Evolutionary conservation across 495 filamentous ascomycete genomes (phyloP).

Genomic region (Jackrogersella minutella): DNA sequence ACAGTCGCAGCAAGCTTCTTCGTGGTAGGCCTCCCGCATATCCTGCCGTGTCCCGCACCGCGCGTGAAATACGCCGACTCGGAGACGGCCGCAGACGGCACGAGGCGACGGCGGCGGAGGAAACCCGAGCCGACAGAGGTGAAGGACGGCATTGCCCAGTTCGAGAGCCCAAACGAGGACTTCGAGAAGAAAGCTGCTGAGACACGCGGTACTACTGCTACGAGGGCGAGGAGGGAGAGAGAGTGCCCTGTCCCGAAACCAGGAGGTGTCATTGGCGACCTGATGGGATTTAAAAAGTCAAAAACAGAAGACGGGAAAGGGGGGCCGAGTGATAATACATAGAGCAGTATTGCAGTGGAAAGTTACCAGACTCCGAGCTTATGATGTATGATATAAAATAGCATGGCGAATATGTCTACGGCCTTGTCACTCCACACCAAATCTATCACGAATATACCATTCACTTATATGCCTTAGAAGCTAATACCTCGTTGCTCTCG

Average conservation of each 20-base stretch:
- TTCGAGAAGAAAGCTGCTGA: constrained; percentile 19
- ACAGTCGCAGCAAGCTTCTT: constrained; percentile 91
- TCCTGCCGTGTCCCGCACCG: constrained; percentile 93
- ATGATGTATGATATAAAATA: background rate
- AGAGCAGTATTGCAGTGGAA: background rate
- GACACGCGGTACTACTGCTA: constrained; percentile 24
- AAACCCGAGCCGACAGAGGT: constrained; percentile 41
- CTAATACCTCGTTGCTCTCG: background rate
- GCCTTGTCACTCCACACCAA: background rate
- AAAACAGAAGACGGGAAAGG: constrained; percentile 19
- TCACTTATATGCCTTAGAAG: background rate
- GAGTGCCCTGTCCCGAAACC: constrained; percentile 90
- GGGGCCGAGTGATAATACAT: constrained; percentile 21
- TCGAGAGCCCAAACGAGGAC: constrained; percentile 31
- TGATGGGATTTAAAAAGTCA: constrained; percentile 70
- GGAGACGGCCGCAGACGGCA: constrained; percentile 61
- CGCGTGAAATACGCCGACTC: constrained; percentile 75
- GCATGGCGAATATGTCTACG: background rate
- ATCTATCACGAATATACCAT: background rate
- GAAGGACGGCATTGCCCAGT: constrained; percentile 51
- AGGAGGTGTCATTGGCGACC: constrained; percentile 72
- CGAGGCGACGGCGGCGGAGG: constrained; percentile 53
- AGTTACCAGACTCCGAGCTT: background rate
- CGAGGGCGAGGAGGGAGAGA: constrained; percentile 49
- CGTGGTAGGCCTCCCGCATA: constrained; percentile 88